Base-by-base conservation (phyloP, 345 rosid species). In the Populus ilicifolia region DNA sequence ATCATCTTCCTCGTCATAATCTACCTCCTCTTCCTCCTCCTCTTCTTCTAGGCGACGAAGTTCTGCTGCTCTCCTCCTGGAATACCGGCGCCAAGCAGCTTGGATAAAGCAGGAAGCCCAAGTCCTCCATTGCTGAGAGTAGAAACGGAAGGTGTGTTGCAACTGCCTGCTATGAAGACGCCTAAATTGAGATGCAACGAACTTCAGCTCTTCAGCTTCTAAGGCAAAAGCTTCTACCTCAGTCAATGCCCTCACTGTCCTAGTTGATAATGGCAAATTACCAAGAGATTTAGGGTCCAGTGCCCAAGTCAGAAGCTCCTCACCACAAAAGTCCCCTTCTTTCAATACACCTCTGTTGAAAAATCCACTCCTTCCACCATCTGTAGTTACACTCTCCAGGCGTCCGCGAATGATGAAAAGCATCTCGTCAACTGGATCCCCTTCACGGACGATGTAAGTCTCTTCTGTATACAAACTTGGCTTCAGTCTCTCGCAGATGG, bases 71-170 rank as follows among this genome's bases (percentile, higher is more conserved):
- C 85, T 89, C 88, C 95, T 89, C 79, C 88, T 89, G 13, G 80
- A 54, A 71, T 88, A 85, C 56, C 92, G 83, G 9, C 97, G 81
- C 97, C 94, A 94, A 8, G 96, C 85, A 5, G 97, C 88, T 80
- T 94, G 96, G 70, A 92, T 92, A 62, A 94, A 90, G 84, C 89
- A 82, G 54, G 97, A 73, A 65, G 95, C 98, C 98, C 97, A 94
- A 17, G 98, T 94, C 80, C 96, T 88, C 98, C 98, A 94, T 74
- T 94, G 97, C 70, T 94, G 98, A 1, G 98, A 94, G 81, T 94
- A 93, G 86, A 92, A 89, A 9, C 98, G 88, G 82, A 93, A 93
- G 0, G 95, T 93, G 39, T 93, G 97, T 67, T 92, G 93, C 29
- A 94, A 89, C 77, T 91, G 97, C 72, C 94, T 79, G 36, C 97